Percentiles rank a stretch among this genome's conserved stretches.
These are phyloP conservation scores for Ganoderma resinaceum DNA, from an alignment of 1,284 basidiomycete genomes.

Conservation along the genomic window DNA sequence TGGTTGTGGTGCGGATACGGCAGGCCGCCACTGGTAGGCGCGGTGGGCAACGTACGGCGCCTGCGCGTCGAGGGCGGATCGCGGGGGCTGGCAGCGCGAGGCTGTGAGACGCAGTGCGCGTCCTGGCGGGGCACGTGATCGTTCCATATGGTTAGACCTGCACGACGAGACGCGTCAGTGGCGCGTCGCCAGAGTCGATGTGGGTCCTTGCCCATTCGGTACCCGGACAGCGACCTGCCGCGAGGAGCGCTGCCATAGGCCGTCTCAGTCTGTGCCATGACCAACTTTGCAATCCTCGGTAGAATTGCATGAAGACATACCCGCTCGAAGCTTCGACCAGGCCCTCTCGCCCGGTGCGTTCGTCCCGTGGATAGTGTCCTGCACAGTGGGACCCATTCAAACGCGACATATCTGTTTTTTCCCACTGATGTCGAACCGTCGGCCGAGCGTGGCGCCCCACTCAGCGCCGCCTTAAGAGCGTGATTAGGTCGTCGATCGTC, in stretches of 20 bases:
- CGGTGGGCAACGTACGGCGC: background rate
- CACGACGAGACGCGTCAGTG: slow-evolving; percentile 20
- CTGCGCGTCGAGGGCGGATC: background rate
- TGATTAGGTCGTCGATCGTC: background rate
- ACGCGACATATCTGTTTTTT: background rate
- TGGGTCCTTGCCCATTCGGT: slow-evolving; percentile 16
- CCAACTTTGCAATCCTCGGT: slow-evolving; percentile 24
- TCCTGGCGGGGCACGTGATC: slow-evolving; percentile 27
- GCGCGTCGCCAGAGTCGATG: slow-evolving; percentile 21
- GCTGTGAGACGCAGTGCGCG: slow-evolving; percentile 9
- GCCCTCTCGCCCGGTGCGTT: background rate
- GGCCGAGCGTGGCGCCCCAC: background rate
- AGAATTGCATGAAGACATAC: slow-evolving; percentile 23
- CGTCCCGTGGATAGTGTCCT: background rate
- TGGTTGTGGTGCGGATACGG: background rate
- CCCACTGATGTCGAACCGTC: slow-evolving; percentile 1
- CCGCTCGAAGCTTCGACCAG: slow-evolving; percentile 10
- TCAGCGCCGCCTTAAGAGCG: background rate
- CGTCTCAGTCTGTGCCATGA: slow-evolving; percentile 13
- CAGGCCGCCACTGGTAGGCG: background rate
- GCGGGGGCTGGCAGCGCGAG: background rate
- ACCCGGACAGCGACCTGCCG: slow-evolving; percentile 10
- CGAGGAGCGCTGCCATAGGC: background rate
- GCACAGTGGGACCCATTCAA: background rate
- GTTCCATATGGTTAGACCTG: slow-evolving; percentile 31